These are phyloP conservation scores for Fallopia convolvulus DNA, from an alignment of 148 eudicot species.

Conservation along the genomic window DNA sequence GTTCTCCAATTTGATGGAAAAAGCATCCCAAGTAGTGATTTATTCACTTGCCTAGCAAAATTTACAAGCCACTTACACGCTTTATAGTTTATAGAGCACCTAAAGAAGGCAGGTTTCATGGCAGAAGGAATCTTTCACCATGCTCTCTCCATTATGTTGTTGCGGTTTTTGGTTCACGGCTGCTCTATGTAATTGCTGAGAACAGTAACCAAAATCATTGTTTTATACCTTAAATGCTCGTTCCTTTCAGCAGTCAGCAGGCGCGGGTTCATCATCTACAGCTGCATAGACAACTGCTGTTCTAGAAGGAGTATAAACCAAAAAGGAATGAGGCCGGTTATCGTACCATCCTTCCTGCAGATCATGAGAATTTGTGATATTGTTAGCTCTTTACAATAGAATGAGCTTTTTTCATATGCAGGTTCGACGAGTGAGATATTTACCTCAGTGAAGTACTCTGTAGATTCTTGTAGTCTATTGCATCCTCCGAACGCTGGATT, in stretches of 20 bases:
- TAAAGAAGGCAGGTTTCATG: background rate
- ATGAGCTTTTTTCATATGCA: background rate
- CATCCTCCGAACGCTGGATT: slow-evolving; percentile 73
- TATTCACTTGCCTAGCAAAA: background rate
- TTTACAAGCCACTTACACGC: slow-evolving; percentile 1
- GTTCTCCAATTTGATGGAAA: background rate
- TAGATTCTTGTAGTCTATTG: slow-evolving; percentile 54
- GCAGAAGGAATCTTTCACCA: background rate
- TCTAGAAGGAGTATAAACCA: slow-evolving; percentile 74
- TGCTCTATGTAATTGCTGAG: background rate
- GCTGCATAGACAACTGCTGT: slow-evolving; percentile 79
- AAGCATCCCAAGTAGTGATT: background rate
- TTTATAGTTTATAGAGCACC: background rate
- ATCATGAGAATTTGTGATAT: background rate
- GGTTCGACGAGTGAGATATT: slow-evolving; percentile 14
- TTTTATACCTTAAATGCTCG: background rate
- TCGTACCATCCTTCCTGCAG: slow-evolving; percentile 68
- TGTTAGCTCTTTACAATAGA: background rate
- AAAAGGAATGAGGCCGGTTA: slow-evolving; percentile 65
- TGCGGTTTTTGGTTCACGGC: no score
- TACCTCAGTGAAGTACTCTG: slow-evolving; percentile 75
- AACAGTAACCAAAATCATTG: background rate
- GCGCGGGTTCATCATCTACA: slow-evolving; percentile 27
- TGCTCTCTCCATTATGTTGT: no score
- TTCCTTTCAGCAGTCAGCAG: background rate